A percentile compares a stretch with the other conserved stretches of the same genome.
phyloP scores from a whole-genome alignment of 2,329 filamentous ascomycete species.

The Alternaria triticimaculans region DNA sequence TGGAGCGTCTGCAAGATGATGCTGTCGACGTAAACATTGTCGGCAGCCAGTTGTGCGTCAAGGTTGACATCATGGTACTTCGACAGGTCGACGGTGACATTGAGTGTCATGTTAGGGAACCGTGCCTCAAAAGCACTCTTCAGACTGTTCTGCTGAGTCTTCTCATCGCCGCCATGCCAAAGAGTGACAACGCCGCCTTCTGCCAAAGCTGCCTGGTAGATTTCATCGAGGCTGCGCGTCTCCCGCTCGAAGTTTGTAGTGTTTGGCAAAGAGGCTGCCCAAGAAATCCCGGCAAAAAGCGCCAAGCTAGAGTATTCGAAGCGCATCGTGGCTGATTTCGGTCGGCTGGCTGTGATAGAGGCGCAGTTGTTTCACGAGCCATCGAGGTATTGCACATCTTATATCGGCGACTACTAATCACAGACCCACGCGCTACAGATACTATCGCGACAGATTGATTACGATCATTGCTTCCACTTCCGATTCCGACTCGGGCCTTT shows the following conservation, averaged over 20 bases:
- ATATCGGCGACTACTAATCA: neutral
- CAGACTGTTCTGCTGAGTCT: conserved; percentile 48
- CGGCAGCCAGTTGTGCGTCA: conserved; percentile 54
- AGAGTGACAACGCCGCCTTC: conserved; percentile 57
- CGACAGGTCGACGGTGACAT: conserved; percentile 62
- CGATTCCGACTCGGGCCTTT: neutral
- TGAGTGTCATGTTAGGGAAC: conserved; percentile 60
- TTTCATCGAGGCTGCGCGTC: conserved; percentile 57
- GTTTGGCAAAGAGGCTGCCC: neutral
- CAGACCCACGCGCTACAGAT: neutral
- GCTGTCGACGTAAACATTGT: conserved; percentile 51
- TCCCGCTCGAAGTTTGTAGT: conserved; percentile 35
- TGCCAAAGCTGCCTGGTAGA: conserved; percentile 57
- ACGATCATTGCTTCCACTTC: neutral
- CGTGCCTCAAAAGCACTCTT: conserved; percentile 55
- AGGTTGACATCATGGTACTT: conserved; percentile 61
- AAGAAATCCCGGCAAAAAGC: neutral
- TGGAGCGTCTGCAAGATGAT: conserved; percentile 59
- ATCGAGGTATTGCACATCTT: neutral
- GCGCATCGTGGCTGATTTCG: conserved; percentile 2
- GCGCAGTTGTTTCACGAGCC: neutral
- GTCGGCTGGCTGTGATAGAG: neutral
- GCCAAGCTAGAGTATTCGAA: conserved; percentile 1
- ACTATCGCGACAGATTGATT: neutral
- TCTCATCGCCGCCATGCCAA: conserved; percentile 60